Base-by-base conservation (phyloP, 495 filamentous ascomycete species). In the Amphirosellinia nigrospora region DNA sequence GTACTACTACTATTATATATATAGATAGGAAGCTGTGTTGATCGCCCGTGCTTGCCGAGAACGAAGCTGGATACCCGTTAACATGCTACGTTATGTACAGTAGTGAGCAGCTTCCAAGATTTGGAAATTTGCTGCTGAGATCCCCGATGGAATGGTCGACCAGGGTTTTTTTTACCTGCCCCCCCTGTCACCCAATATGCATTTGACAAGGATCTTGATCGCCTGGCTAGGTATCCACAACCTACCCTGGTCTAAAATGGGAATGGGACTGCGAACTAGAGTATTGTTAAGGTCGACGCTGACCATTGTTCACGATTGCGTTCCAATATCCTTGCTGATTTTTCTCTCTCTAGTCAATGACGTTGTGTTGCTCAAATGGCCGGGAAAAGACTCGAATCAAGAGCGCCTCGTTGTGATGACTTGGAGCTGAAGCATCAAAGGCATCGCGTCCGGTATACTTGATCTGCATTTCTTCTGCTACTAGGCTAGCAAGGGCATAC, bases 131-230 rank as follows among this genome's bases (percentile, higher is more conserved):
- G 63, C 73, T 70, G 72, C 73, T 72, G 68, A 72, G 64, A 67
- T 74, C 68, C 60, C 68, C 50, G 60, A 64, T 70, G 46, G 52
- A 50, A 70, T 64, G 48, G 68, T 48, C 56, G 56, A 62, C 66
- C 34, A 64, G 67, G 67, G 67, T 39, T 61, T 61, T 61, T 61
- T 39, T 28, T 26, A 72, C 64, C 52, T 59, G 2, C 39, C 52
- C 64, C 52, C 64, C 64, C 64, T 67, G 64, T 59, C 64, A 41
- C 55, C 48, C 34, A 55, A 69, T 46, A 69, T 75, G 71, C 73
- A 73, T 70, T 28, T 56, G 60, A 72, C 75, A 77, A 66, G 75
- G 75, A 62, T 58, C 46, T 62, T 74, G 71, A 74, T 76, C 74
- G 70, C 66, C 74, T 70, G 75, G 71, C 68, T 70, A 71, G 66